phyloP scores from a whole-genome alignment of 176 grass and related monocot species.

The Alloteropsis semialata region DNA sequence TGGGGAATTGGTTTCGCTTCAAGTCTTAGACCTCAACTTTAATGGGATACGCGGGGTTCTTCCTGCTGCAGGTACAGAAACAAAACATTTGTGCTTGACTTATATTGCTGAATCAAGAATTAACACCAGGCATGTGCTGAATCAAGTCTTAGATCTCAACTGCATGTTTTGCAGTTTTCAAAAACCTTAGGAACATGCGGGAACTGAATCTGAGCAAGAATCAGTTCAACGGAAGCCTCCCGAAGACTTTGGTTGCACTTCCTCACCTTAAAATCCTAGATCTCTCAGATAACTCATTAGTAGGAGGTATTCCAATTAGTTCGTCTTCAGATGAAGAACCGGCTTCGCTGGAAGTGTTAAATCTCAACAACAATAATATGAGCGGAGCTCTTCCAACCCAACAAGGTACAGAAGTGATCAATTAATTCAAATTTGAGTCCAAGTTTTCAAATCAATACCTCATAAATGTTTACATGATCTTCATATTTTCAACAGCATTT shows the following conservation, averaged over 20 bases:
- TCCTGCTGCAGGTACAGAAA: constrained; percentile 12
- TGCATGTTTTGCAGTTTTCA: background rate
- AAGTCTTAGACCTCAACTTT: background rate
- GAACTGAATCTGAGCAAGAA: background rate
- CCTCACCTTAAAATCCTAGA: constrained; percentile 3
- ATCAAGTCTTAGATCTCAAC: background rate
- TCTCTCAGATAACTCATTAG: background rate
- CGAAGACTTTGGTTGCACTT: background rate
- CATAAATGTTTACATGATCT: background rate
- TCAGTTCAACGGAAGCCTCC: background rate
- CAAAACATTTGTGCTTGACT: background rate
- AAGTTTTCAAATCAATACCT: background rate
- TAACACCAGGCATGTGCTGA: background rate
- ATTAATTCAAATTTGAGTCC: background rate
- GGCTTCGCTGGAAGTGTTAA: background rate
- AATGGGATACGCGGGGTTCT: background rate
- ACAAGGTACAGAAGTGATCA: background rate
- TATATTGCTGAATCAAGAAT: background rate
- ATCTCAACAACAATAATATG: background rate
- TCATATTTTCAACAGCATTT: background rate
- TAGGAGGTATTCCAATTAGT: constrained; percentile 19
- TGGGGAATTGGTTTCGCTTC: constrained; percentile 5
- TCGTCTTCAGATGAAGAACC: background rate
- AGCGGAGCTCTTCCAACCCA: background rate
- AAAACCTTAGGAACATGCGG: background rate